These are phyloP conservation scores for Wickerhamomyces silvicola DNA, from an alignment of 805 yeast species.

Conservation along the genomic window DNA sequence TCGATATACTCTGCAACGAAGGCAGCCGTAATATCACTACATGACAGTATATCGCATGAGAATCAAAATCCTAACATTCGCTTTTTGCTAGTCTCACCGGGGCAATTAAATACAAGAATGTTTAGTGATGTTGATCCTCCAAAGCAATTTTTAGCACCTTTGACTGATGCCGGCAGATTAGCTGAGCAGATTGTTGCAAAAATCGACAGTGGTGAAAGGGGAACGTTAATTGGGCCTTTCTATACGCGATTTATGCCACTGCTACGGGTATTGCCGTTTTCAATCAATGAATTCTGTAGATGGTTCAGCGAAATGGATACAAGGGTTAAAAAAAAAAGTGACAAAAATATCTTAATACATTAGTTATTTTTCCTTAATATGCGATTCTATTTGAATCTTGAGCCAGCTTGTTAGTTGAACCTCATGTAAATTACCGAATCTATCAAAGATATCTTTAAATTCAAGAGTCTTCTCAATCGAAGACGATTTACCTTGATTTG, in stretches of 20 bases:
- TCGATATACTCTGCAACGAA: constrained; percentile 84
- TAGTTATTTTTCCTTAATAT: constrained; percentile 34
- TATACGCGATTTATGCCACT: constrained; percentile 69
- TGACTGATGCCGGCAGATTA: constrained; percentile 51
- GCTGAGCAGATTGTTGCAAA: constrained; percentile 51
- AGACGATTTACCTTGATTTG: constrained; percentile 11
- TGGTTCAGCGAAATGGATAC: constrained; percentile 62
- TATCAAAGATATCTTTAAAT: constrained; percentile 30
- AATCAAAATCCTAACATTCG: constrained; percentile 52
- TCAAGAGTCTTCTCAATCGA: constrained; percentile 18
- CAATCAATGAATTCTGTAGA: constrained; percentile 35
- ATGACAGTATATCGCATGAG: constrained; percentile 77
- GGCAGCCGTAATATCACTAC: constrained; percentile 76
- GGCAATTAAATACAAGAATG: constrained; percentile 73
- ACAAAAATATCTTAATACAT: no score
- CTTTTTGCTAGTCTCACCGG: constrained; percentile 74
- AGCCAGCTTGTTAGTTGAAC: constrained; percentile 33
- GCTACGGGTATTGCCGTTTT: constrained; percentile 64
- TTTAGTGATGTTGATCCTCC: constrained; percentile 76
- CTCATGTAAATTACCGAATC: constrained; percentile 37
- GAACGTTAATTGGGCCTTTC: constrained; percentile 64
- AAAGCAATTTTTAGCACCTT: constrained; percentile 69
- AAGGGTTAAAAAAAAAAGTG: constrained; percentile 7
- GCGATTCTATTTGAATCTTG: constrained; percentile 27
- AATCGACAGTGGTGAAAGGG: constrained; percentile 56